These are phyloP conservation scores for Durotheca rogersii DNA, from an alignment of 495 filamentous ascomycete genomes.

Conservation along the genomic window DNA sequence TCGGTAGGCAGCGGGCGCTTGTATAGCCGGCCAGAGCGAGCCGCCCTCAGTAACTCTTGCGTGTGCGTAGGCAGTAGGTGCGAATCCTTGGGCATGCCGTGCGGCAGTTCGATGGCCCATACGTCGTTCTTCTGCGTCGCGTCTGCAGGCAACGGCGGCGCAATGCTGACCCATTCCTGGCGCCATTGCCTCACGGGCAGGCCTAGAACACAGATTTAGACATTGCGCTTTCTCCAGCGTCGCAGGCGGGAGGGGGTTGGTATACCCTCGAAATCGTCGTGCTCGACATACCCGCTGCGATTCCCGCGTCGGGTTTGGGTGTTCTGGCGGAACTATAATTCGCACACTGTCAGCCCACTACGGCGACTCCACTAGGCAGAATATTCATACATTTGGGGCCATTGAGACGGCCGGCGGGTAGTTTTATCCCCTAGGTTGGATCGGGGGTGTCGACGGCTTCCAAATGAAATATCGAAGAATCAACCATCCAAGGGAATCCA, in stretches of 20 bases:
- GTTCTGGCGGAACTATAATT: constrained; percentile 32
- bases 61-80: constrained; percentile 75
- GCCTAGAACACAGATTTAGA: constrained; percentile 38
- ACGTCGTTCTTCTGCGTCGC: constrained; percentile 51
- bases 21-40: constrained; percentile 71
- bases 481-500: not conserved
- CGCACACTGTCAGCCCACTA: constrained; percentile 6
- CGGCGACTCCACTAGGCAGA: not conserved
- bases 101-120: constrained; percentile 60
- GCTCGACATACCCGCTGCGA: constrained; percentile 72
- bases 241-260: not conserved
- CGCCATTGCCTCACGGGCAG: constrained; percentile 92
- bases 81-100: constrained; percentile 82
- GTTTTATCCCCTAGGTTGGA: not conserved
- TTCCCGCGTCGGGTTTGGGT: constrained; percentile 70
- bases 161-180: constrained; percentile 67
- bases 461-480: not conserved
- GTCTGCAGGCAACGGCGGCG: constrained; percentile 61
- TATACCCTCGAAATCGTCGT: constrained; percentile 85
- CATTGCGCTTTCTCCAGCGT: constrained; percentile 4
- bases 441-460: not conserved
- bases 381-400: constrained; percentile 28
- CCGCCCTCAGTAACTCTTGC: constrained; percentile 80
- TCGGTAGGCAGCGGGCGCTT: constrained; percentile 55
- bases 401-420: constrained; percentile 12